These are phyloP conservation scores for Leptomonas seymouri DNA, from an alignment of 208 protist genomes.

Conservation along the genomic window DNA sequence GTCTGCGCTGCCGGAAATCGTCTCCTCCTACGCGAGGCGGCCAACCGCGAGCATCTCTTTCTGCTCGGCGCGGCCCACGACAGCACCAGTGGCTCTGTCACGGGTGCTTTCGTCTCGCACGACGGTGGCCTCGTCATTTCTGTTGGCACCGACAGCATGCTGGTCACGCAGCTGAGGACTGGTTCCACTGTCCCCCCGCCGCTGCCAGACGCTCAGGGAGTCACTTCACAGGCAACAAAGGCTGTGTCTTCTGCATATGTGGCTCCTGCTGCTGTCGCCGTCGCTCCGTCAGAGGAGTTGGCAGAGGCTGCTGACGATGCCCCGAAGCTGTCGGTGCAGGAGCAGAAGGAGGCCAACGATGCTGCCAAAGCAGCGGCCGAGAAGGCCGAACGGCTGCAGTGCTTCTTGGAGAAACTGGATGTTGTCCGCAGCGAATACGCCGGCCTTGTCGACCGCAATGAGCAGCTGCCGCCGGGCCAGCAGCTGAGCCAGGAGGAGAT, in stretches of 20 bases:
- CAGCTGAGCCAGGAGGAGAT: constrained; percentile 71
- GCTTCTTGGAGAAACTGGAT: constrained; percentile 61
- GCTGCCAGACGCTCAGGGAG: neutral
- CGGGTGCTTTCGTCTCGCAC: constrained; percentile 72
- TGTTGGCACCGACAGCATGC: constrained; percentile 86
- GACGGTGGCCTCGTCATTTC: constrained; percentile 90
- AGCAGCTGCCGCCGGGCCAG: constrained; percentile 36
- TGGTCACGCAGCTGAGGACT: constrained; percentile 79
- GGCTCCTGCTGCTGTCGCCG: neutral
- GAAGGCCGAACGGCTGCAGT: constrained; percentile 82
- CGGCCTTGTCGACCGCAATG: constrained; percentile 80
- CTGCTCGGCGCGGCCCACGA: constrained; percentile 80
- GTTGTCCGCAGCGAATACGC: constrained; percentile 66
- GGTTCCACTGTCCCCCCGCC: constrained; percentile 27
- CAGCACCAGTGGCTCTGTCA: constrained; percentile 58
- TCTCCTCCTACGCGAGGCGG: constrained; percentile 20
- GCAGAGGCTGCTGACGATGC: constrained; percentile 9
- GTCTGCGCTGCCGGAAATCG: constrained; percentile 47
- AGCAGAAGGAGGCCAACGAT: constrained; percentile 95
- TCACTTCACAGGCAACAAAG: neutral
- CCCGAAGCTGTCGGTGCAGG: constrained; percentile 78
- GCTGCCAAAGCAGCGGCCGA: constrained; percentile 50
- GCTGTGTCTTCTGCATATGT: neutral
- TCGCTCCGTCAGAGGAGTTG: too few relatives aligned
- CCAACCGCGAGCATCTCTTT: constrained; percentile 19